Conservation (phyloP, 2,329 filamentous ascomycete species). For the Alternaria metachromatica region DNA sequence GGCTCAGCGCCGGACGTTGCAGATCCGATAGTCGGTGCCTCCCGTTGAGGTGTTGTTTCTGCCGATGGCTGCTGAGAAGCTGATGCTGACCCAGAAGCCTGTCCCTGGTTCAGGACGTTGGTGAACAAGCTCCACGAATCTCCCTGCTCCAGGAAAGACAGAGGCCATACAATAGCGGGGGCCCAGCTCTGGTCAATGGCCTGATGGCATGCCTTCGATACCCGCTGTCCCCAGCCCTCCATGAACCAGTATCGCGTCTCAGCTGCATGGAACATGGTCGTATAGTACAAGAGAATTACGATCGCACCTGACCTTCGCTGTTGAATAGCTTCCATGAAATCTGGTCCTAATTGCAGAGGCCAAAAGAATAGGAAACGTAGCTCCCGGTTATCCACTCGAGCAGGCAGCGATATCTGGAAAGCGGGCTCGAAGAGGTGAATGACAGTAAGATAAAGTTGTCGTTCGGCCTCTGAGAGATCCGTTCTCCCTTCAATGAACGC, state of each 20-base stretch:
- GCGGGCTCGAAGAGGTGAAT: conserved; percentile 28
- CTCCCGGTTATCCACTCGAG: conserved; percentile 42
- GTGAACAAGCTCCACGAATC: conserved; percentile 14
- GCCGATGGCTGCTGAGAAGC: conserved; percentile 7
- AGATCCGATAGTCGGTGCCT: background rate
- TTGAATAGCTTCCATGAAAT: conserved; percentile 42
- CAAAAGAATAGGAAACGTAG: conserved; percentile 47
- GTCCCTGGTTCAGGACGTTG: background rate
- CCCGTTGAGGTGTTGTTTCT: conserved; percentile 5
- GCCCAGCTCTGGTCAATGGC: conserved; percentile 34
- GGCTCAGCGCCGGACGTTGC: background rate
- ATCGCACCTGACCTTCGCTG: conserved; percentile 44
- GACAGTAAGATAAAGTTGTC: conserved; percentile 19
- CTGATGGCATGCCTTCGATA: conserved; percentile 33
- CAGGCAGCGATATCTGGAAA: conserved; percentile 28
- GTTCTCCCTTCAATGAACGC: conserved; percentile 29
- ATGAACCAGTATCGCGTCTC: conserved; percentile 52
- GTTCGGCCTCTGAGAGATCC: conserved; percentile 26
- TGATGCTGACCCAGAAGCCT: background rate
- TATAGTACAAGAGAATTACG: conserved; percentile 49
- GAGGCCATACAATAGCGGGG: conserved; percentile 34
- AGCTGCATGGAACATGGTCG: conserved; percentile 42
- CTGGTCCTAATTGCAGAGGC: conserved; percentile 45
- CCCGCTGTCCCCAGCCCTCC: conserved; percentile 40
- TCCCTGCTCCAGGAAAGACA: conserved; percentile 21